phyloP scores from a whole-genome alignment of 352 stramenopile genomes.

The Phytophthora cactorum region DNA sequence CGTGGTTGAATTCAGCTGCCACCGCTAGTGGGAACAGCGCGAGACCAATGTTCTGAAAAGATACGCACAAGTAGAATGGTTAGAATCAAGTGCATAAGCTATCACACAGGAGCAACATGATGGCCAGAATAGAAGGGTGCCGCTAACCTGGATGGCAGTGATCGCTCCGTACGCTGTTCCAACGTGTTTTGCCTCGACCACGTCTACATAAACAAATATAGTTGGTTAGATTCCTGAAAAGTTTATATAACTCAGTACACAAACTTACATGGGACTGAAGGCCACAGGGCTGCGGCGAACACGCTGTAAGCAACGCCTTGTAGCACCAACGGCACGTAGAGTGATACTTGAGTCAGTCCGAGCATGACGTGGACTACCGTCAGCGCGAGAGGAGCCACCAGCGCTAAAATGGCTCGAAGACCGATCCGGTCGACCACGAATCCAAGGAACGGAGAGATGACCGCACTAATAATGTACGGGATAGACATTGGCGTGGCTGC shows the following conservation, averaged over 20 bases:
- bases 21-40: constrained; percentile 80
- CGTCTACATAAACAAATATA: constrained; percentile 45
- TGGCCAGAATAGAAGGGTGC: neutral
- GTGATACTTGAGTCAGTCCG: constrained; percentile 67
- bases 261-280: constrained; percentile 79
- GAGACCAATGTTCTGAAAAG: constrained; percentile 78
- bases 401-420: constrained; percentile 78
- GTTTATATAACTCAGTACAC: neutral
- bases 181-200: constrained; percentile 88
- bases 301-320: constrained; percentile 94
- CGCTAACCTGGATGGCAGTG: constrained; percentile 90
- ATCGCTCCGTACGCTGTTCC: constrained; percentile 94
- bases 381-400: constrained; percentile 79
- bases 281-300: constrained; percentile 93
- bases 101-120: neutral
- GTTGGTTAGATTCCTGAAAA: constrained; percentile 7
- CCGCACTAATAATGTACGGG: constrained; percentile 92
- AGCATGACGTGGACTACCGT: constrained; percentile 89
- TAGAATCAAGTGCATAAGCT: constrained; percentile 12
- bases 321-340: constrained; percentile 88
- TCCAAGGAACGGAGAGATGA: constrained; percentile 90
- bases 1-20: constrained; percentile 74
- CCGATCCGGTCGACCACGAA: constrained; percentile 92
- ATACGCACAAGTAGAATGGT: constrained; percentile 17
- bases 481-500: constrained; percentile 92